phyloP scores from a whole-genome alignment of 2,329 filamentous ascomycete species.

The Emergomyces africanus region DNA sequence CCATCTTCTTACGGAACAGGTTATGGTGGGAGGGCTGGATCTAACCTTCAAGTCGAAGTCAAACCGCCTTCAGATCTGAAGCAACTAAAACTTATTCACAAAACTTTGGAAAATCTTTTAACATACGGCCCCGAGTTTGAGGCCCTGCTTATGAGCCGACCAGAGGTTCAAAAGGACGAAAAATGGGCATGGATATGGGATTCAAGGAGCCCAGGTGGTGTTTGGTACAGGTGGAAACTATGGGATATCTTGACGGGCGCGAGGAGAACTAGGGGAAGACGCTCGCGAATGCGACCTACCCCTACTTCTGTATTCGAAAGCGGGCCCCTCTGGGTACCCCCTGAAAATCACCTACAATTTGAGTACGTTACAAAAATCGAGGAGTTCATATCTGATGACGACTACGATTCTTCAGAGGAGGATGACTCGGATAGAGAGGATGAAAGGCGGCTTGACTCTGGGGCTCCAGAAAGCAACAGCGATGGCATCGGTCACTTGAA shows the following conservation, averaged over 20 bases:
- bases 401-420: conserved; percentile 79
- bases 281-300: conserved; percentile 35
- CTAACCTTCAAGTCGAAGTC: conserved; percentile 55
- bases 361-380: conserved; percentile 67
- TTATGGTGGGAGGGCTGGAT: conserved; percentile 35
- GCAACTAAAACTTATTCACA: conserved; percentile 73
- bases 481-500: conserved; percentile 57
- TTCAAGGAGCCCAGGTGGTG: conserved; percentile 59
- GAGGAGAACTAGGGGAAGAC: conserved; percentile 23
- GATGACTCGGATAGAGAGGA: conserved; percentile 47
- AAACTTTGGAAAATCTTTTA: conserved; percentile 67
- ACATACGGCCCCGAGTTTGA: conserved; percentile 79
- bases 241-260: conserved; percentile 73
- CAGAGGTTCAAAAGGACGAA: conserved; percentile 72
- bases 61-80: conserved; percentile 64
- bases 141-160: conserved; percentile 75
- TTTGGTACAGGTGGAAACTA: conserved; percentile 87
- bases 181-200: conserved; percentile 95
- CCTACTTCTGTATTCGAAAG: conserved; percentile 56
- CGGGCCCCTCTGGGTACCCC: conserved; percentile 63
- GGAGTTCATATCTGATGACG: conserved; percentile 69
- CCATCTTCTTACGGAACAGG: conserved; percentile 53
- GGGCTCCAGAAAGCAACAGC: conserved; percentile 27
- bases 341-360: conserved; percentile 60
- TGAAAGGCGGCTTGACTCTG: conserved; percentile 31